phyloP scores from a whole-genome alignment of 768 basidiomycete species.

The Suillus variegatus region DNA sequence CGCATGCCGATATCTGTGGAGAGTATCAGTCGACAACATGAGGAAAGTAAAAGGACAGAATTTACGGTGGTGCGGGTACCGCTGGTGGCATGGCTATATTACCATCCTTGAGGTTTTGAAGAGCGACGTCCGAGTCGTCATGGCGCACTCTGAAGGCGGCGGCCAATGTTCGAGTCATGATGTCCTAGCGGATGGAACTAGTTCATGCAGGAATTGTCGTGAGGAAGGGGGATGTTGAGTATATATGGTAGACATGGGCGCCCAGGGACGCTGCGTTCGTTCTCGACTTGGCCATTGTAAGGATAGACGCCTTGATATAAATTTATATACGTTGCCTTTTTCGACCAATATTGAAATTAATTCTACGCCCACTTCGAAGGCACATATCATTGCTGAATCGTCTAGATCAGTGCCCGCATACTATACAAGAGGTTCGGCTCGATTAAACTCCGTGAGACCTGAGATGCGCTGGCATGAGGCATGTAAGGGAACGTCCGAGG shows the following conservation, averaged over 20 bases:
- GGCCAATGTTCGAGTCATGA: not conserved
- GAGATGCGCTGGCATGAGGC: too few species aligned
- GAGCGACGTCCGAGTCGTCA: too few species aligned
- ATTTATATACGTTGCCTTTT: too few species aligned
- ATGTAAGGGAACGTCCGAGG: too few species aligned
- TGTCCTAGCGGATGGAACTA: not conserved
- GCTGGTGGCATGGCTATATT: constrained; percentile 1
- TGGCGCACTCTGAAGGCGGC: not conserved
- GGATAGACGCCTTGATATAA: too few species aligned
- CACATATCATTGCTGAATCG: too few species aligned
- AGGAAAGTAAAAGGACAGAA: not conserved
- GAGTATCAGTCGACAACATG: not conserved
- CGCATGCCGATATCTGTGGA: constrained; percentile 19
- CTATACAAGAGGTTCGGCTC: too few species aligned
- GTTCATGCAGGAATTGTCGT: not conserved
- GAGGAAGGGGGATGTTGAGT: not conserved
- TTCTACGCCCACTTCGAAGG: too few species aligned
- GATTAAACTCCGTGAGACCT: too few species aligned
- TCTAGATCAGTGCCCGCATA: too few species aligned
- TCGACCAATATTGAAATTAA: too few species aligned
- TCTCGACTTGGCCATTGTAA: too few species aligned
- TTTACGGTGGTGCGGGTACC: constrained; percentile 2
- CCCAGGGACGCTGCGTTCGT: not conserved
- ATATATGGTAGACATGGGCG: not conserved
- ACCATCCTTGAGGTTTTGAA: not conserved